Base-by-base conservation (phyloP, 2,329 filamentous ascomycete genomes). In the Microdochium paspali region DNA sequence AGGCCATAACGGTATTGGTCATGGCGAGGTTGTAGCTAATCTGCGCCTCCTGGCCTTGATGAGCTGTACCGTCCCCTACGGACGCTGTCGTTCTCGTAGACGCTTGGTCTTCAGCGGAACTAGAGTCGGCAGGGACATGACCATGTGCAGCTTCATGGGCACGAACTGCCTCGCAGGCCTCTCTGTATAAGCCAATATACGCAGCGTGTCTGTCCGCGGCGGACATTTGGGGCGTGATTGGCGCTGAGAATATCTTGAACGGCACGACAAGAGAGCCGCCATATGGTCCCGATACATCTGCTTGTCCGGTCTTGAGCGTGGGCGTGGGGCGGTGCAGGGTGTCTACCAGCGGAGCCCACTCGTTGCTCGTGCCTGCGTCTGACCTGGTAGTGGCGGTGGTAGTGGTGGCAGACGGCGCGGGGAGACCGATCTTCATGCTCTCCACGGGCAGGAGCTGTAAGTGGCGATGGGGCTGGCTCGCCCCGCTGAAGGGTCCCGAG, bases 381-480 rank as follows among this genome's bases (percentile, higher is more conserved):
- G 54, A 53, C 80, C 80, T 84, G n/a, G 53, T 56, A 21, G 32
- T 7, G 32, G 32, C 18, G 7, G 15, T n/a, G 32, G 32, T 9
- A 13, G 2, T 25, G 47, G 2, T 56, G 59, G 2, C 51, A 50
- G 2, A 48, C 53, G 4, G 48, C 47, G 7, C 51, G 50, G 4
- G 56, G 50, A 81, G 54, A 0, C 77, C 79, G 12, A 73, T 71
- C 30, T 66, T 70, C 82, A 88, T 87, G 18, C 71, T 66, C 7
- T 76, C 71, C 0, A 87, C 71, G 0, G 83, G 82, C 3, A 89
- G 63, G n/a, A 88, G 72, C 61, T 89, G 85, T 24, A 89, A 62
- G 56, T 89, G 85, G 3, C 85, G 66, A 58, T 88, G 85, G 12
- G 84, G 76, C 60, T 89, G 84, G 53, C 80, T 85, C 1, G 84